These are phyloP conservation scores for Penicillium paradoxum DNA, from an alignment of 495 filamentous ascomycete species.

Conservation along the genomic window DNA sequence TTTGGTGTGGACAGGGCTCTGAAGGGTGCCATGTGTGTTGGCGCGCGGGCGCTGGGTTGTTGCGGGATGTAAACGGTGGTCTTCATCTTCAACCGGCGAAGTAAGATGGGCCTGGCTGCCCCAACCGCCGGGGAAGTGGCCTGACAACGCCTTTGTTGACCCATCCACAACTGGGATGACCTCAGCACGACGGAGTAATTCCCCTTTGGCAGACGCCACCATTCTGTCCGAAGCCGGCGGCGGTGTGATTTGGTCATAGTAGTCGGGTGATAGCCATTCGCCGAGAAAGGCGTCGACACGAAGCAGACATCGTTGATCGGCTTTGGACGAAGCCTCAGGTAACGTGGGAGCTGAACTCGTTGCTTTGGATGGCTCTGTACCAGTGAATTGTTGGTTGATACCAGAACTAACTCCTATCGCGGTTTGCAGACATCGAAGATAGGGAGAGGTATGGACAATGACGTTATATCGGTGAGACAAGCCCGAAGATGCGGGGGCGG, in stretches of 20 bases:
- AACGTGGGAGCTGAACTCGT: conserved; percentile 1
- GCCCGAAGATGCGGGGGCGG: conserved; percentile 21
- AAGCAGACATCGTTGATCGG: conserved; percentile 37
- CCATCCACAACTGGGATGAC: conserved; percentile 24
- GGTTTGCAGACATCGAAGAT: conserved; percentile 88
- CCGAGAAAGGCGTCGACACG: conserved; percentile 90
- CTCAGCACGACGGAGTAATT: conserved; percentile 68
- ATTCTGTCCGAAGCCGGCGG: conserved; percentile 82
- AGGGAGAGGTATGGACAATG: conserved; percentile 88
- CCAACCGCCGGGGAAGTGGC: conserved; percentile 63
- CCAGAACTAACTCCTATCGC: conserved; percentile 86
- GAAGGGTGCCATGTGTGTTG: conserved; percentile 27
- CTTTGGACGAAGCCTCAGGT: conserved; percentile 4
- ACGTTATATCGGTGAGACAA: conserved; percentile 64
- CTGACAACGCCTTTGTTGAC: conserved; percentile 24
- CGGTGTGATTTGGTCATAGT: conserved; percentile 86
- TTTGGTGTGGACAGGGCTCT: conserved; percentile 10
- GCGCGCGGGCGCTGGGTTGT: conserved; percentile 27
- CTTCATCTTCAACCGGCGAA: conserved; percentile 24
- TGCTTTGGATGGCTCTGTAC: conserved; percentile 9
- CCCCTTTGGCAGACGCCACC: conserved; percentile 80
- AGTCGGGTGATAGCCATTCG: conserved; percentile 91
- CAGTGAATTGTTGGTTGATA: conserved; percentile 61
- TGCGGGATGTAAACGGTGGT: conserved; percentile 7
- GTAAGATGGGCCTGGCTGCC: conserved; percentile 27